Evolutionary conservation across 1,284 basidiomycete species (phyloP), one percentile per base, ranked within the genome.

Genomic region (Xerocomus amazonicus): DNA sequence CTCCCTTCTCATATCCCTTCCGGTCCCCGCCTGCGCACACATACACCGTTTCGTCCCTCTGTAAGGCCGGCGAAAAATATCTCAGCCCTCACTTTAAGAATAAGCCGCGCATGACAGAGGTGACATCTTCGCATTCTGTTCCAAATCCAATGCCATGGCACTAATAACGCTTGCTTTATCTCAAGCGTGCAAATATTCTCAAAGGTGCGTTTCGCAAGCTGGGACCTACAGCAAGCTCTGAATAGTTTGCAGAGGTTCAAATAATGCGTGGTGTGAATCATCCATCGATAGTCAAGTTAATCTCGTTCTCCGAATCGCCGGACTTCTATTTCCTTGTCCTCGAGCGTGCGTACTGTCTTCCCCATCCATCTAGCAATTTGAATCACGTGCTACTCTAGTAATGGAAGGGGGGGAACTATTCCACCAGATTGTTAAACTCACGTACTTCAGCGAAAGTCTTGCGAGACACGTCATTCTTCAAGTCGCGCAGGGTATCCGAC

Each of bases 371-470:
- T 3, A 26, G 36, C 39, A 49, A 17, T 49, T 58, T 31, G 53
- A 31, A 42, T 56, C 17, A 65, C 32, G 19, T 34, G 9, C 35
- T 9, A 50, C 44, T 50, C 47, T 59, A 93, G 90, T 96, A 36
- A 90, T 96, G 91, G 90, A 92, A 65, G 97, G 97, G 53, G 97
- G 97, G 59, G 97, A 99, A 70, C 79, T 99, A 2, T 99, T 99
- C 76, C 96, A 99, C 69, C 97, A 99, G 69, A 99, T 99, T 61
- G 97, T 99, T 72, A 98, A 97, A 69, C 81, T 99, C 56, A 99
- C 97, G 1, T 99, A 99, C 73, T 98, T 99, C 68, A 94, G 90
- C 67, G 97, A 99, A 71, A 88, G 88, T 53, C 84, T 97, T 13
- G 82, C 94, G 9, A 84, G 96, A 9, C 97, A 99, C 69, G 95